phyloP scores from a whole-genome alignment of 257 asterid genomes.

The Anisodus tanguticus region DNA sequence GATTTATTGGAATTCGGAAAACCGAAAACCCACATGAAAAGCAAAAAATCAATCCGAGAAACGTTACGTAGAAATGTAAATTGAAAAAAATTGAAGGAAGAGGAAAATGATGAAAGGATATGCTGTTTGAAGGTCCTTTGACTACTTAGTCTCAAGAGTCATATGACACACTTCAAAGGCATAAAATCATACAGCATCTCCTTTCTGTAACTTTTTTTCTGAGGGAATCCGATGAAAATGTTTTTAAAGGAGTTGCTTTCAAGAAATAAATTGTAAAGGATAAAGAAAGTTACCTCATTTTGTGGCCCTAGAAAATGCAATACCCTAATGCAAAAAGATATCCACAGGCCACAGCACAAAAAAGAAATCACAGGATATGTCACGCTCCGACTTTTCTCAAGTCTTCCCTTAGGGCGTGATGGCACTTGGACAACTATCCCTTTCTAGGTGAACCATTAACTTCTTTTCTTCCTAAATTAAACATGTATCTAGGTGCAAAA shows the following conservation, averaged over 20 bases:
- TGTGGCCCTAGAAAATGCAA: neutral
- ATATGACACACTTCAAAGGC: neutral
- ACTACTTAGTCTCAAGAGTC: neutral
- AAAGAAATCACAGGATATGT: conserved; percentile 37
- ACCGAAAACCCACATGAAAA: neutral
- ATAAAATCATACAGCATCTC: neutral
- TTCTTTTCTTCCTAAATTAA: too few relatives aligned
- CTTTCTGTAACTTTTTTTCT: conserved; percentile 25
- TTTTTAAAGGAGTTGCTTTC: conserved; percentile 22
- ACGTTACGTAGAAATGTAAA: neutral
- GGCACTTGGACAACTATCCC: too few relatives aligned
- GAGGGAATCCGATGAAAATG: conserved; percentile 31
- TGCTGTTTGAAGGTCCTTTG: conserved; percentile 30
- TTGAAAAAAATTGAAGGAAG: neutral
- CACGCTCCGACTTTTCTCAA: too few relatives aligned
- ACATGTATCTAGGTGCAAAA: too few relatives aligned
- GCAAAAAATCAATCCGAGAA: neutral
- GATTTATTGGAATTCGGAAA: too few relatives aligned
- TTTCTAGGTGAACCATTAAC: too few relatives aligned
- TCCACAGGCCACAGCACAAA: conserved; percentile 25
- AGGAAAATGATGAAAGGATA: conserved; percentile 36
- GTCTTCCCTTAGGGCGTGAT: too few relatives aligned
- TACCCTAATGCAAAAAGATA: neutral
- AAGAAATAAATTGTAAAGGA: conserved; percentile 6
- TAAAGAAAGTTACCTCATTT: conserved; percentile 34